A percentile compares a stretch with the other conserved stretches of the same genome.
phyloP scores from a whole-genome alignment of 2,329 filamentous ascomycete species.

The Colletotrichum aenigma region DNA sequence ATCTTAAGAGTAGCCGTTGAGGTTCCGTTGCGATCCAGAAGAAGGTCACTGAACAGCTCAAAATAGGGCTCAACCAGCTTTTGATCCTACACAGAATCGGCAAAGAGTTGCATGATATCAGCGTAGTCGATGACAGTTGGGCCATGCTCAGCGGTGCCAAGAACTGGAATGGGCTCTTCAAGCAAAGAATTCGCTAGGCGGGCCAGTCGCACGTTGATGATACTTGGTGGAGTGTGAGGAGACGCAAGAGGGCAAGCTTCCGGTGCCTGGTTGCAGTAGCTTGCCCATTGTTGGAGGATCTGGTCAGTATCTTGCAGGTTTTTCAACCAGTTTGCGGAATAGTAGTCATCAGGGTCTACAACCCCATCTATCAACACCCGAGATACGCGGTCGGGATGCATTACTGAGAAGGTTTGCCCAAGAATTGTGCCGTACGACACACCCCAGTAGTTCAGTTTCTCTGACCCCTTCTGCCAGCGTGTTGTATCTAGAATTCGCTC shows the following conservation, averaged over 20 bases:
- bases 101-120: conserved; percentile 25
- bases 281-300: conserved; percentile 34
- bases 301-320: conserved; percentile 33
- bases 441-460: conserved; percentile 43
- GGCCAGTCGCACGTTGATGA: not conserved
- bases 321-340: conserved; percentile 26
- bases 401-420: conserved; percentile 42
- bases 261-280: conserved; percentile 30
- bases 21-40: conserved; percentile 4
- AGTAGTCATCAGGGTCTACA: conserved; percentile 36
- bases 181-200: not conserved
- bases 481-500: conserved; percentile 6
- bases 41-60: not conserved
- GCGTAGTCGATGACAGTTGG: conserved; percentile 27
- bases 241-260: not conserved
- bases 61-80: conserved; percentile 6
- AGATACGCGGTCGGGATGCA: conserved; percentile 36
- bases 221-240: not conserved
- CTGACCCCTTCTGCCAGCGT: conserved; percentile 24
- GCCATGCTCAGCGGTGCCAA: not conserved
- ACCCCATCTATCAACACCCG: conserved; percentile 42
- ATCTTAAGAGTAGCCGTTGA: not conserved
- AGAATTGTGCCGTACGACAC: conserved; percentile 47
- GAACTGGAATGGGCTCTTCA: not conserved
- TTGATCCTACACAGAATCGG: conserved; percentile 13